Evolutionary conservation across 2,329 filamentous ascomycete species (phyloP), one percentile per base, ranked within the genome.

Genomic region (Celoporthe dispersa): DNA sequence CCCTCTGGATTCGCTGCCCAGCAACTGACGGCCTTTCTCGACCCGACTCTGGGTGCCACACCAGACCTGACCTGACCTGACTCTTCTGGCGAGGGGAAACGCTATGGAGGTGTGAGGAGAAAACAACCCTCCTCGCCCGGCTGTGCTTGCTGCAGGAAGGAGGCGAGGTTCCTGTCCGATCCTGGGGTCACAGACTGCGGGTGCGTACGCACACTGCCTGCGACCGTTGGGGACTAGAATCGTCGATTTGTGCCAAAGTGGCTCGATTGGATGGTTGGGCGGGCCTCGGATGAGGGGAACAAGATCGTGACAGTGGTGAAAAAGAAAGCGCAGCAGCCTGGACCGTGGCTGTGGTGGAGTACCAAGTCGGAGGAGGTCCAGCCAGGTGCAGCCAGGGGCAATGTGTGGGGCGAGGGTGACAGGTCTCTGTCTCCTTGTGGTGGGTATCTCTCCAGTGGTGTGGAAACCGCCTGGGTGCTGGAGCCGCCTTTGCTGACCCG

Each of bases 341-440:
- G 63, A 65, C 44, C 63, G 63, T 65, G 63, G 44, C 63, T 53
- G n/a, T 19, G 60, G 63, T 65, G 44, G 63, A 51, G 39, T 64
- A 9, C n/a, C 39, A 44, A 31, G 63, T 5, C 63, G n/a, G 44
- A 55, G 59, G 31, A 48, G 44, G 33, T 37, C 57, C 57, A 25
- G 59, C 59, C 59, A 35, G 37, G 37, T 37, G 57, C 60, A 63
- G 60, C 37, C 35, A 28, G 31, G 59, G 35, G 59, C 59, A 61
- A 9, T 14, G 37, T 41, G 37, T 48, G 39, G 39, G 39, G 25
- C 31, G 62, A 41, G 39, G 62, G 39, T 37, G 39, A 25, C 37
- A 41, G 61, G 61, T 22, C 22, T 37, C n/a, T 64, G 12, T 41
- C 16, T 39, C n/a, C n/a, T 44, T 48, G 28, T 44, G 39, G 41